Base-by-base conservation (phyloP, 805 yeast genomes). In the Candida parachauliodes region DNA sequence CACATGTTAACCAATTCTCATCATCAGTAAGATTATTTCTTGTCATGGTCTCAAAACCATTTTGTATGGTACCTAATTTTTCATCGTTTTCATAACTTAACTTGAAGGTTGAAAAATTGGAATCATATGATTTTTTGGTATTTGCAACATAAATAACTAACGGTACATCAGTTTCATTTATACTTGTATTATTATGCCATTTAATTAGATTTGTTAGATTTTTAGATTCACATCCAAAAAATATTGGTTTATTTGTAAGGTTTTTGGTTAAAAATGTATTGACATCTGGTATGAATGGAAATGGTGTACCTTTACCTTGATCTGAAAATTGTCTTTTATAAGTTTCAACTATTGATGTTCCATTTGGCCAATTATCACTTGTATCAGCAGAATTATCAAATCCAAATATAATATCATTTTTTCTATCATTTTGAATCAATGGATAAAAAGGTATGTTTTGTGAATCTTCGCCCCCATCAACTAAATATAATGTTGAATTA, bases 271-370 rank as follows among this genome's bases (percentile, higher is more conserved):
- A 52, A 57, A 86, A 83, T 0, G 88, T 73, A 31, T 70, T 60
- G 16, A 57, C 64, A 54, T 79, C 89, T 10, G 95, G 95, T 37
- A 87, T 89, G 48, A 82, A 76, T 8, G 95, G 95, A 71, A 83
- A 84, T 2, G 81, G 68, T 18, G 85, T 74, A 34, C 77, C 76
- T 45, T 73, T 68, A 21, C 81, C 81, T 47, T 73, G 72, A 2
- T 38, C 29, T n/a, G 50, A 43, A 40, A 63, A 63, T 44, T 65
- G 70, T 39, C 71, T 42, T 31, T 57, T 51, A 44, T 48, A 65
- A 7, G 72, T 60, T 14, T 45, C 48, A 9, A 58, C 47, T 32
- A 65, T 39, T 1, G 69, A 57, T 6, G 59, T 47, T 4, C 72
- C 70, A 46, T 59, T 55, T 24, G 72, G 71, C 71, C 70, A 65